phyloP scores from a whole-genome alignment of 2,329 filamentous ascomycete species.

The Chaetothyriales sp. region DNA sequence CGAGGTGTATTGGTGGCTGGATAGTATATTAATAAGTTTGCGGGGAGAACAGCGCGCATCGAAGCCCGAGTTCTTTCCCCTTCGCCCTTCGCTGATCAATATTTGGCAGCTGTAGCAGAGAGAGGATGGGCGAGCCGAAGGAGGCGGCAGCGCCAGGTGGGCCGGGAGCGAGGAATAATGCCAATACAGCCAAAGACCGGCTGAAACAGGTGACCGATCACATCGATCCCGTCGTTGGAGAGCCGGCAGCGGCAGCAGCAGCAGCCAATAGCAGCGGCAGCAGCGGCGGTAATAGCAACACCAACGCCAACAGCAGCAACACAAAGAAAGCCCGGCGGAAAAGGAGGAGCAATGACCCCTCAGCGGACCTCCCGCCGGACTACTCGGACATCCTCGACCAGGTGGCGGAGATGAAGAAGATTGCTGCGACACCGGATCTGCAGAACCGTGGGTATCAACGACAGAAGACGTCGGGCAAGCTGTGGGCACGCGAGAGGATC shows the following conservation, averaged over 20 bases:
- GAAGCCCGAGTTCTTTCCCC: too few relatives aligned
- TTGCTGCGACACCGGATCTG: slow-evolving; percentile 40
- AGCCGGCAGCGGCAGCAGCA: not conserved
- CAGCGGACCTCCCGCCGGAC: slow-evolving; percentile 36
- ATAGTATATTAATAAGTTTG: too few relatives aligned
- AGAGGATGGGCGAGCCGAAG: not conserved
- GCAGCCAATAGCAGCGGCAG: too few relatives aligned
- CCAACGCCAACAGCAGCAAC: slow-evolving; percentile 17
- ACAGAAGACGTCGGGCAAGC: slow-evolving; percentile 48
- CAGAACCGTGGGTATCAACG: slow-evolving; percentile 44
- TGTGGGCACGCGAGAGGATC: slow-evolving; percentile 50
- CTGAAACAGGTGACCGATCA: not conserved
- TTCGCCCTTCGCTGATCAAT: not conserved
- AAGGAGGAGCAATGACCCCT: slow-evolving; percentile 1
- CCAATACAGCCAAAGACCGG: not conserved
- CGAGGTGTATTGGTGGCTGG: too few relatives aligned
- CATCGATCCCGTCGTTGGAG: not conserved
- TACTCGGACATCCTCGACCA: slow-evolving; percentile 48
- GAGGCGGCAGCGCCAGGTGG: too few relatives aligned
- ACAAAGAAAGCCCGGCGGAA: slow-evolving; percentile 18
- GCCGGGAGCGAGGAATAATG: not conserved
- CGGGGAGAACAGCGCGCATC: too few relatives aligned
- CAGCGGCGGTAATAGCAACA: slow-evolving; percentile 1
- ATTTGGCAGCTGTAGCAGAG: not conserved
- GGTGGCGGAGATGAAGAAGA: slow-evolving; percentile 35